These are phyloP conservation scores for Telopea speciosissima DNA, from an alignment of 177 flowering plant genomes.

Conservation along the genomic window DNA sequence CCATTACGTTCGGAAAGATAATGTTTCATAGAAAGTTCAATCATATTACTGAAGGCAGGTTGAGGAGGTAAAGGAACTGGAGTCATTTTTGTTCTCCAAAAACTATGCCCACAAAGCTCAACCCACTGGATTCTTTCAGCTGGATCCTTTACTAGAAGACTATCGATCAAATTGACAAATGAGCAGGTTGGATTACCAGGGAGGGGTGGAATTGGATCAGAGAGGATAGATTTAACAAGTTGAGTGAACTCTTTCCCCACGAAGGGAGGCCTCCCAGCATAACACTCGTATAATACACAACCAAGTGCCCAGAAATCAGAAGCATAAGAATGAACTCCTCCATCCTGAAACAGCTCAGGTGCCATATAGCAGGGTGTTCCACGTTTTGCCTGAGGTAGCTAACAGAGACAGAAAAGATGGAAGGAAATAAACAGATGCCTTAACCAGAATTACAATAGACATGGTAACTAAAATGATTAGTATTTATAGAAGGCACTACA, in stretches of 20 bases:
- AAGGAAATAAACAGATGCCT: not conserved
- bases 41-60: conserved; percentile 78
- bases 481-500: not conserved
- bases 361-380: conserved; percentile 99
- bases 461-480: not conserved
- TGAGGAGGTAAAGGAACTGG: conserved; percentile 72
- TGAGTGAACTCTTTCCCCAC: conserved; percentile 83
- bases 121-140: conserved; percentile 87
- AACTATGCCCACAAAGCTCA: conserved; percentile 83
- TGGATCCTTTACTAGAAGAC: conserved; percentile 86
- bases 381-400: conserved; percentile 93
- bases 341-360: conserved; percentile 95
- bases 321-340: conserved; percentile 95
- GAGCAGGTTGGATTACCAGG: conserved; percentile 73
- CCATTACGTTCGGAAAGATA: conserved; percentile 74
- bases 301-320: conserved; percentile 99
- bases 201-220: conserved; percentile 75
- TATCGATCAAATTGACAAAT: conserved; percentile 66
- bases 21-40: conserved; percentile 50
- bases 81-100: conserved; percentile 62
- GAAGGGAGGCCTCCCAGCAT: conserved; percentile 90
- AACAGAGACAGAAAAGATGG: conserved; percentile 8
- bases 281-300: conserved; percentile 93
- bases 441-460: not conserved
- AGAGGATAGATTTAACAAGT: conserved; percentile 74